Evolutionary conservation across 495 filamentous ascomycete species (phyloP), one percentile per base, ranked within the genome.

Genomic region (Lophium mytilinum): DNA sequence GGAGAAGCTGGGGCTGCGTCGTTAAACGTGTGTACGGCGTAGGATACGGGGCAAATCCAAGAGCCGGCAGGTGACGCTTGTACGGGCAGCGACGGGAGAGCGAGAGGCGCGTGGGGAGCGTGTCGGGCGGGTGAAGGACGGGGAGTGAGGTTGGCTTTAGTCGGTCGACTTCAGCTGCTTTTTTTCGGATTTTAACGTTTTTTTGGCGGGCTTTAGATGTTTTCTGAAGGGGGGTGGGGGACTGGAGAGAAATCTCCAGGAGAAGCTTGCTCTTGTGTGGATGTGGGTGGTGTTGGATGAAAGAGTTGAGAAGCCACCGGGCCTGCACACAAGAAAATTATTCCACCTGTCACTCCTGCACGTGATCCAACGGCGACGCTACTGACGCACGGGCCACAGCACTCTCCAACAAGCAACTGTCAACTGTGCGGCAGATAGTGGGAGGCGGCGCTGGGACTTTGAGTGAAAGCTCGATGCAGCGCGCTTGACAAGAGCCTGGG

Each of bases 151-250:
- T 21, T 19, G 21, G 43, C 45, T 48, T 24, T 18, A 48, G 45
- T 48, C 45, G 21, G 15, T 15, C 21, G 45, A 48, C 45, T 18
- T 48, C 15, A 48, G 33, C 45, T 19, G 21, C 45, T 48, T 48
- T 52, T 52, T 52, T 52, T 40, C 11, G 50, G 50, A 37, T 52
- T 52, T 52, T 52, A 52, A 52, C 14, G 34, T 52, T 52, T 52
- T 52, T 52, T 52, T 36, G 33, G 34, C 50, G 37, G 37, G 24
- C 15, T 52, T 52, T 37, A 37, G 50, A 52, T 37, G 50, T 52
- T 52, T 52, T 52, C 15, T 52, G 50, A 24, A 52, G 50, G 52
- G 52, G 37, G 34, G 46, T 14, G 14, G 24, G 52, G 40, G 36
- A 37, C 36, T 39, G 43, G 24, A 21, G 52, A 52, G 52, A 54